These are phyloP conservation scores for Cladosporium sp. DNA, from an alignment of 2,329 filamentous ascomycete species.

Conservation along the genomic window DNA sequence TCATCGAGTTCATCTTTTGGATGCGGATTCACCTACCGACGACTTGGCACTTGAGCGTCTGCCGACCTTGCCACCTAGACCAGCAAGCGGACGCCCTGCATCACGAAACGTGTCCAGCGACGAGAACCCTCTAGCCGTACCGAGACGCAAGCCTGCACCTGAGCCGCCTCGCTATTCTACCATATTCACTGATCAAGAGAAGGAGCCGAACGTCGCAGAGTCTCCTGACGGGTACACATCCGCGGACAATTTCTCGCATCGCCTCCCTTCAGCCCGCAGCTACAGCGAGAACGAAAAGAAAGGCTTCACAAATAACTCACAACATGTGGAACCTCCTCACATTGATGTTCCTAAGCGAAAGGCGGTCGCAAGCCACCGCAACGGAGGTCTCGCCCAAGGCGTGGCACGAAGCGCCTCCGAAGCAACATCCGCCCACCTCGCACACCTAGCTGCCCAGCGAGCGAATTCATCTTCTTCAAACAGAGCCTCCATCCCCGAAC, in stretches of 20 bases:
- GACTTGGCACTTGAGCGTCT: slow-evolving; percentile 17
- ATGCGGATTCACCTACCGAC: slow-evolving; percentile 38
- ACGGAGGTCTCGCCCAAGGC: slow-evolving; percentile 1
- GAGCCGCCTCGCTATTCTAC: slow-evolving; percentile 47
- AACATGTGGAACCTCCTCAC: slow-evolving; percentile 31
- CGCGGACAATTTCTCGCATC: slow-evolving; percentile 40
- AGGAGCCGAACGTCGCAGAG: slow-evolving; percentile 34
- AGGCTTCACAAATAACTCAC: slow-evolving; percentile 1
- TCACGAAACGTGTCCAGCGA: slow-evolving; percentile 20
- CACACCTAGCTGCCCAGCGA: slow-evolving; percentile 20
- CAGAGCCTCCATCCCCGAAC: neutral
- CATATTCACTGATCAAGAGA: slow-evolving; percentile 35
- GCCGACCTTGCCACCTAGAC: slow-evolving; percentile 43
- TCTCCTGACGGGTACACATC: slow-evolving; percentile 43
- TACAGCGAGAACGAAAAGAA: slow-evolving; percentile 25
- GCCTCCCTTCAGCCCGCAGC: slow-evolving; percentile 32
- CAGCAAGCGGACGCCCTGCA: slow-evolving; percentile 16
- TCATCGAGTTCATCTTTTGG: slow-evolving; percentile 46
- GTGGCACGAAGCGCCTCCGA: slow-evolving; percentile 22
- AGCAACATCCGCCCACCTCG: slow-evolving; percentile 15
- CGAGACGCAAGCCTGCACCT: slow-evolving; percentile 45
- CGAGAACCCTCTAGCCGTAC: slow-evolving; percentile 6
- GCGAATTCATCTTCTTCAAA: neutral
- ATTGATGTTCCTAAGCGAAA: slow-evolving; percentile 46
- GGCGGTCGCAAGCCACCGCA: slow-evolving; percentile 36